Evolutionary conservation across 495 filamentous ascomycete genomes (phyloP).

Genomic region (Penicillium egyptiacum): DNA sequence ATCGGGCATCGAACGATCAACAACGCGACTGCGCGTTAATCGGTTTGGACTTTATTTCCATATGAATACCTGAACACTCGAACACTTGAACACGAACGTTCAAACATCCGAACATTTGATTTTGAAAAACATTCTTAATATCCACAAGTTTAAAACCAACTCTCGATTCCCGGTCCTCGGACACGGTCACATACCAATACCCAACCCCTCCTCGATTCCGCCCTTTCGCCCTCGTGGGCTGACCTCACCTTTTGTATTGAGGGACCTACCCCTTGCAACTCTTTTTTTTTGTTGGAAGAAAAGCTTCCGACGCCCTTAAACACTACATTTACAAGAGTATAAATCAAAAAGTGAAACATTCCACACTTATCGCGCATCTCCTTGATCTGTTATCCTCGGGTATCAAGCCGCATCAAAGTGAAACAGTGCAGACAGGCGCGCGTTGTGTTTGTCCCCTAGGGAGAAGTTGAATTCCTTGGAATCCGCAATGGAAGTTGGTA

Average conservation of each 20-base stretch:
- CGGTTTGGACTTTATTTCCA: slow-evolving; percentile 10
- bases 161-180: neutral
- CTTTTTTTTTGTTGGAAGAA: slow-evolving; percentile 15
- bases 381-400: too few relatives aligned
- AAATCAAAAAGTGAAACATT: slow-evolving; percentile 7
- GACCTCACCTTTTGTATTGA: slow-evolving; percentile 18
- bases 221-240: slow-evolving; percentile 21
- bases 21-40: slow-evolving; percentile 38
- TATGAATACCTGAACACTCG: neutral
- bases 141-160: slow-evolving; percentile 5
- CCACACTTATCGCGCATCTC: neutral
- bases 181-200: slow-evolving; percentile 3
- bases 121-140: slow-evolving; percentile 12
- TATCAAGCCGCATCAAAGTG: neutral
- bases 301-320: neutral
- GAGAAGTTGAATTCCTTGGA: slow-evolving; percentile 8
- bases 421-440: neutral
- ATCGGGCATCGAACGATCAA: slow-evolving; percentile 29
- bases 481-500: slow-evolving; percentile 5
- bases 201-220: slow-evolving; percentile 9
- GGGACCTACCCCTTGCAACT: slow-evolving; percentile 32
- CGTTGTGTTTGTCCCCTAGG: neutral
- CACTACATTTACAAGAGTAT: neutral
- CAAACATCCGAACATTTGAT: neutral
- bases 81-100: neutral